Base-by-base conservation (phyloP, 2,329 filamentous ascomycete genomes). In the Epichloe hybrida region DNA sequence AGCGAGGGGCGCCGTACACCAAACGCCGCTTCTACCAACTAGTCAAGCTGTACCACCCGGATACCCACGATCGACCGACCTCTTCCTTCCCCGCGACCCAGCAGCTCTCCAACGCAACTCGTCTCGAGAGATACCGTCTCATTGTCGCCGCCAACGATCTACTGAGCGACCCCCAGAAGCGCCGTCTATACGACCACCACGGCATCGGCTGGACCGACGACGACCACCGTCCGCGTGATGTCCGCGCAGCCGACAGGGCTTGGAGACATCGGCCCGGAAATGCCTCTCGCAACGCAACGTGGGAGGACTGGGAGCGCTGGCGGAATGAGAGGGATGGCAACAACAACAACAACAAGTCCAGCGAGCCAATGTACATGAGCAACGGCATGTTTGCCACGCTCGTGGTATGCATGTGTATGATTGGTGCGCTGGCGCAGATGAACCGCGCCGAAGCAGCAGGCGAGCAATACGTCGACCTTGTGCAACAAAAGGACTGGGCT, bases 271-370 rank as follows among this genome's bases (percentile, higher is more conserved):
- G 64, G 36, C 69, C 72, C 0, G 72, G 71, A 23, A 76, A 67
- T 50, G 65, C 77, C 12, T 75, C 74, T 48, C 68, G 69, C 58
- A 97, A 97, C 64, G 93, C 88, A 1, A 97, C 93, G 0, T 98
- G 93, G 93, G 93, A 98, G 64, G 93, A 98, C 65, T 96, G 90
- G 90, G 88, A 95, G 69, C 76, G 75, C 43, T 95, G 85, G 83
- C 77, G 86, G 58, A 72, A 80, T 35, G 65, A 73, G 65, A 63
- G 72, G 61, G 65, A 73, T 46, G 70, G 73, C 58, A 61, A 64
- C 23, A 64, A 64, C 23, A 64, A 23, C 23, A 61, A 60, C 61
- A 64, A 64, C 23, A 64, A 64, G 55, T 70, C 67, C 56, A 70
- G 67, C 56, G 68, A 74, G 55, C 76, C 77, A 0, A 58, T 82